Evolutionary conservation across 768 basidiomycete genomes (phyloP).

Genomic region (Leccinum longicurvipes): DNA sequence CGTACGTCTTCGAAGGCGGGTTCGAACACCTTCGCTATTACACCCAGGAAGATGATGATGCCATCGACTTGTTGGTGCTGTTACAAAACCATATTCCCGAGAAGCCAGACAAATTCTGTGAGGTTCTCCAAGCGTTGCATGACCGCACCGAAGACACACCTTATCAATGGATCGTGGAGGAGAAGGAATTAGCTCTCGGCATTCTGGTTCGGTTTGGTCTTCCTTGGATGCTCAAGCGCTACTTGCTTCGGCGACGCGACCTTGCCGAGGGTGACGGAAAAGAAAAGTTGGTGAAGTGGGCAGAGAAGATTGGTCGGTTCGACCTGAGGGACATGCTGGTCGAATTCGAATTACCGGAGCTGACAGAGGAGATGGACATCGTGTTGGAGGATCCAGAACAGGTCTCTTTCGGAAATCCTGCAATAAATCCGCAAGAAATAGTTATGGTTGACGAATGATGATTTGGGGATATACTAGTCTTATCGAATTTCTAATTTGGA

Average conservation of each 20-base stretch:
- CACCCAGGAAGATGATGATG: conserved; percentile 25
- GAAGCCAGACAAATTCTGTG: conserved; percentile 20
- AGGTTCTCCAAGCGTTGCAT: conserved; percentile 25
- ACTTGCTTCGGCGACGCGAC: conserved; percentile 22
- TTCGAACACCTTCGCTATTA: conserved; percentile 27
- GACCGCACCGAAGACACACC: conserved; percentile 20
- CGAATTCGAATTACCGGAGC: conserved; percentile 15
- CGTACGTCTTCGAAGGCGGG: conserved; percentile 28
- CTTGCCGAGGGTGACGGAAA: conserved; percentile 16
- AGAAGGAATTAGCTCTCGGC: conserved; percentile 22
- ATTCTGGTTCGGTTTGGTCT: conserved; percentile 20
- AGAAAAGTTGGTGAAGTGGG: conserved; percentile 12
- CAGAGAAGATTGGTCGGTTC: conserved; percentile 20
- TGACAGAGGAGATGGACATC: conserved; percentile 9
- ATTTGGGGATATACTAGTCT: background rate
- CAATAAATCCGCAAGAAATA: background rate
- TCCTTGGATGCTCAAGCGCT: conserved; percentile 28
- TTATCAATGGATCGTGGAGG: conserved; percentile 26
- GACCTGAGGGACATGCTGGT: conserved; percentile 23
- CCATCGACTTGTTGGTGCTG: conserved; percentile 19
- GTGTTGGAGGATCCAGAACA: background rate
- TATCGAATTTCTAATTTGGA: background rate
- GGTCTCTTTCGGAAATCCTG: background rate
- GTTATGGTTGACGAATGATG: conserved; percentile 5
- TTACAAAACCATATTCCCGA: conserved; percentile 20